These are phyloP conservation scores for Aspergillus brasiliensis DNA, from an alignment of 2,329 filamentous ascomycete genomes.

Conservation along the genomic window DNA sequence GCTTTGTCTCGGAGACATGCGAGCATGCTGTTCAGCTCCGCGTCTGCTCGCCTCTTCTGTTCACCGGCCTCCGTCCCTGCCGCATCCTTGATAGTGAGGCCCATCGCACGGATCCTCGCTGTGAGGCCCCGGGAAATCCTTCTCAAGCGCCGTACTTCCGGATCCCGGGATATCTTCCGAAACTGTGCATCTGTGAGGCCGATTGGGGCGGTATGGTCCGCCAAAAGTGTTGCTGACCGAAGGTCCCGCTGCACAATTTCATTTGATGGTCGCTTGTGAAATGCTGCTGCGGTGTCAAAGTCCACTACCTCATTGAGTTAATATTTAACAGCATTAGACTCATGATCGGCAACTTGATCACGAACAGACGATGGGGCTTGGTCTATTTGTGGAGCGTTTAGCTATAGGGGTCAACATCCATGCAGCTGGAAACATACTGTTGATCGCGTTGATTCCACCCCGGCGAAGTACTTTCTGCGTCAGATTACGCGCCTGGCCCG, in stretches of 20 bases:
- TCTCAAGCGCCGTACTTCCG: constrained; percentile 4
- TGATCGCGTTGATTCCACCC: constrained; percentile 23
- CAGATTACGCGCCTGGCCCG: constrained; percentile 17
- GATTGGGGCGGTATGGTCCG: constrained; percentile 17
- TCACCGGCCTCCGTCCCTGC: constrained; percentile 7
- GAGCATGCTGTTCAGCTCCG: constrained; percentile 16
- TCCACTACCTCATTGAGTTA: constrained; percentile 23
- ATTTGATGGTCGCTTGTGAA: constrained; percentile 19
- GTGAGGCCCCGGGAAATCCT: constrained; percentile 9
- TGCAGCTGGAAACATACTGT: constrained; percentile 17
- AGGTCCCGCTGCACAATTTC: constrained; percentile 18
- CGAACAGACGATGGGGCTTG: constrained; percentile 20
- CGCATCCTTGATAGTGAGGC: constrained; percentile 11
- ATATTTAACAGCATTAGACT: constrained; percentile 24
- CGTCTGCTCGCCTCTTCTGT: constrained; percentile 16
- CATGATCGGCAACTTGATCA: constrained; percentile 25
- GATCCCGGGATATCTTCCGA: constrained; percentile 4
- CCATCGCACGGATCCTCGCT: constrained; percentile 5
- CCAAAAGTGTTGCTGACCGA: constrained; percentile 13
- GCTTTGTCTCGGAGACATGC: constrained; percentile 11
- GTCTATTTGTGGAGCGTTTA: constrained; percentile 16
- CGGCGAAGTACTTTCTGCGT: constrained; percentile 20
- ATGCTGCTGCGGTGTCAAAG: constrained; percentile 20
- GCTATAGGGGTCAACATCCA: background rate
- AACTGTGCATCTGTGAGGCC: constrained; percentile 16